Percentiles rank a stretch among this genome's conserved stretches.
Conservation (phyloP, 2,329 filamentous ascomycete genomes). For the Colletotrichum chlorophyti region DNA sequence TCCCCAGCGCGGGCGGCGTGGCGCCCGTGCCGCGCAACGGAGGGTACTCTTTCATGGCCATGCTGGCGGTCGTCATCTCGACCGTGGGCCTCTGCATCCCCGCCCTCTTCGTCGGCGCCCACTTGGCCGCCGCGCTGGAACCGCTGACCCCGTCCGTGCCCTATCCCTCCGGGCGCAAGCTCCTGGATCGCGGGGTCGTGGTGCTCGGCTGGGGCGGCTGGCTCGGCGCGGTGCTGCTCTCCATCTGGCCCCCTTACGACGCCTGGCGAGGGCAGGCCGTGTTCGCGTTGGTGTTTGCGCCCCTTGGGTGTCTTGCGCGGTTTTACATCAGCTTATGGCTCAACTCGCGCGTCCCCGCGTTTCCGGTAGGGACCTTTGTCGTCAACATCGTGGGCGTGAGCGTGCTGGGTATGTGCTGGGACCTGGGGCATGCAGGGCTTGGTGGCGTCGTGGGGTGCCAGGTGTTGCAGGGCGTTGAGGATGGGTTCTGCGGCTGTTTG, state of each 20-base stretch:
- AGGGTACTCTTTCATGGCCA: constrained; percentile 84
- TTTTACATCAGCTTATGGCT: constrained; percentile 76
- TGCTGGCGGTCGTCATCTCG: constrained; percentile 75
- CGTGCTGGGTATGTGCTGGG: constrained; percentile 77
- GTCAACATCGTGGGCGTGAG: constrained; percentile 82
- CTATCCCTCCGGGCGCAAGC: constrained; percentile 59
- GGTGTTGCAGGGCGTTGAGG: constrained; percentile 69
- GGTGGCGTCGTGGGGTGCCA: constrained; percentile 68
- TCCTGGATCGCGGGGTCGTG: constrained; percentile 69
- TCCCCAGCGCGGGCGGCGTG: constrained; percentile 48
- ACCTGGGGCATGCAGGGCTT: constrained; percentile 72
- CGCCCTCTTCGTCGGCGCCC: constrained; percentile 75
- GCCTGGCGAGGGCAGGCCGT: constrained; percentile 78
- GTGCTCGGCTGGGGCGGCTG: constrained; percentile 76
- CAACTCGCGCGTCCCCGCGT: constrained; percentile 71
- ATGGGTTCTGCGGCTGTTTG: constrained; percentile 72
- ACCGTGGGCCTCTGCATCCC: constrained; percentile 75
- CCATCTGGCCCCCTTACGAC: constrained; percentile 74
- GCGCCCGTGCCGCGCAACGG: constrained; percentile 61
- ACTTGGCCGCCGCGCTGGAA: constrained; percentile 71
- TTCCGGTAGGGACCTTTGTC: constrained; percentile 85
- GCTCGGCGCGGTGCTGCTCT: constrained; percentile 77
- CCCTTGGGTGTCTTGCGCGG: constrained; percentile 76
- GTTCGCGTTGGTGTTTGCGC: constrained; percentile 84
- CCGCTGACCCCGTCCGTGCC: constrained; percentile 66